A percentile compares a stretch with the other conserved stretches of the same genome.
These are phyloP conservation scores for Euphorbia celastroides DNA, from an alignment of 441 rosid species.

Conservation along the genomic window DNA sequence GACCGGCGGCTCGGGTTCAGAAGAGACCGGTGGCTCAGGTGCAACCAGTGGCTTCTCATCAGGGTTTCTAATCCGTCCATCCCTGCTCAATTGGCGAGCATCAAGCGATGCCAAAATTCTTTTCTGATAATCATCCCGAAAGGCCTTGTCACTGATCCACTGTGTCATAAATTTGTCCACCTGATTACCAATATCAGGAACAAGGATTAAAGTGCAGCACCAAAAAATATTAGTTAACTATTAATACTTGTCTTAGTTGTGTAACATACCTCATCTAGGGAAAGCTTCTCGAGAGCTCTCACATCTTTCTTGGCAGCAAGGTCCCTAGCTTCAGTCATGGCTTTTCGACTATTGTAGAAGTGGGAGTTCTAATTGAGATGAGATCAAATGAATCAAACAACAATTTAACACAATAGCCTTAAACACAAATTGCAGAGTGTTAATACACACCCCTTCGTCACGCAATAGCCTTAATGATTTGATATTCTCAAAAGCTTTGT, in stretches of 20 bases:
- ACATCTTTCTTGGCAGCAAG: conserved; percentile 49
- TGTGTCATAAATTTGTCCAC: conserved; percentile 68
- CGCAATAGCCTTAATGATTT: conserved; percentile 45
- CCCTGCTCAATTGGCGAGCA: conserved; percentile 47
- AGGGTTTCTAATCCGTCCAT: conserved; percentile 76
- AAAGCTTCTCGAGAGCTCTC: conserved; percentile 44
- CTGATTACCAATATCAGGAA: conserved; percentile 30
- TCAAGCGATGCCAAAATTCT: conserved; percentile 61
- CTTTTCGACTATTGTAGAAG: conserved; percentile 37
- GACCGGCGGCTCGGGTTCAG: conserved; percentile 33
- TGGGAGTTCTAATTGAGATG: conserved; percentile 36
- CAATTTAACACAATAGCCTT: not conserved
- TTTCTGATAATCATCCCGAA: conserved; percentile 71
- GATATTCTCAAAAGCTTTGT: conserved; percentile 40
- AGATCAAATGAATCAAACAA: not conserved
- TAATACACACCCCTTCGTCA: conserved; percentile 44
- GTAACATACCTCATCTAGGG: conserved; percentile 40
- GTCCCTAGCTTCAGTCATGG: conserved; percentile 39
- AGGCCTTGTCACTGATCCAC: conserved; percentile 51
- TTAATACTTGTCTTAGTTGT: not conserved
- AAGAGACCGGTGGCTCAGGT: conserved; percentile 28
- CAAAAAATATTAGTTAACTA: no score
- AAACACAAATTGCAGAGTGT: not conserved
- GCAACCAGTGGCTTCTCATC: conserved; percentile 70
- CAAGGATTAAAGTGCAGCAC: conserved; percentile 19